A percentile compares a stretch with the other conserved stretches of the same genome.
These are phyloP conservation scores for Arabidopsis suecica DNA, from an alignment of 345 rosid species.

Conservation along the genomic window DNA sequence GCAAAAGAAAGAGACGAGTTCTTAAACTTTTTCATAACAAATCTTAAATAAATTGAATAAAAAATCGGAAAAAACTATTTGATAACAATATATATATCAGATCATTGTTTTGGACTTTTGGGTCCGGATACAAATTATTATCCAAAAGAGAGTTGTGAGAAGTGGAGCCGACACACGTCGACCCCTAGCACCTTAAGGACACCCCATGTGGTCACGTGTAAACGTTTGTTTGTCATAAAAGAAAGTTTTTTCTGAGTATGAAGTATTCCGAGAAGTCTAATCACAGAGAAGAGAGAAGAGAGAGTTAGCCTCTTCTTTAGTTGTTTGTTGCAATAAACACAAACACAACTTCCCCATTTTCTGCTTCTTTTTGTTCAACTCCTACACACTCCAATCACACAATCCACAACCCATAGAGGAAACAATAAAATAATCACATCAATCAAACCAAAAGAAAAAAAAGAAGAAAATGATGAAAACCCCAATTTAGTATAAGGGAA, in stretches of 20 bases:
- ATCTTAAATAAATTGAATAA: background rate
- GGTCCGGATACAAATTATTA: background rate
- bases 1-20: background rate
- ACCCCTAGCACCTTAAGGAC: conserved; percentile 14
- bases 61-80: background rate
- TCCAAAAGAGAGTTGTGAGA: conserved; percentile 31
- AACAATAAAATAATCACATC: conserved; percentile 4
- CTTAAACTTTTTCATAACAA: background rate
- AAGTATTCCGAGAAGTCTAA: conserved; percentile 36
- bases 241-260: conserved; percentile 9
- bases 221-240: conserved; percentile 29
- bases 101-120: background rate
- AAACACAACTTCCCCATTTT: conserved; percentile 45
- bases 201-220: conserved; percentile 49
- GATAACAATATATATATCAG: background rate
- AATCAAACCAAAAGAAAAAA: background rate
- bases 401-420: conserved; percentile 12
- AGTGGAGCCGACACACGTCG: conserved; percentile 48
- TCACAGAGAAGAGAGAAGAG: conserved; percentile 20
- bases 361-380: conserved; percentile 9
- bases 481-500: background rate
- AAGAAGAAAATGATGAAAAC: background rate
- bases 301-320: conserved; percentile 38
- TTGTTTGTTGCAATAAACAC: conserved; percentile 47
- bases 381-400: conserved; percentile 24